A percentile compares a stretch with the other conserved stretches of the same genome.
phyloP scores from a whole-genome alignment of 352 stramenopile genomes.

The Phytopythium chamaehyphon region DNA sequence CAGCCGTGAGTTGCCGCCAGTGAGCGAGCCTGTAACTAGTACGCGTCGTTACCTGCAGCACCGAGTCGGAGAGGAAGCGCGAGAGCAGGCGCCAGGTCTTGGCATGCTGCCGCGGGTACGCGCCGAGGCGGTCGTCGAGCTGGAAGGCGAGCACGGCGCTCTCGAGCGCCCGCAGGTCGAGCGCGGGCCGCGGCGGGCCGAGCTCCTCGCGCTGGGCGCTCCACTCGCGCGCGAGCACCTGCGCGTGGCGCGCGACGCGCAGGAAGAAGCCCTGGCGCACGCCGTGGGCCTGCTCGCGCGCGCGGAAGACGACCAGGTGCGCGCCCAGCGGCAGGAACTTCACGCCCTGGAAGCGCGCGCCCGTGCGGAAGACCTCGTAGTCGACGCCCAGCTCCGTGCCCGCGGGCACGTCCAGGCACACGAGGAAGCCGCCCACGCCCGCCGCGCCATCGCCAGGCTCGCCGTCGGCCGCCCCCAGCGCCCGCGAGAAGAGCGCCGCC shows the following conservation, averaged over 20 bases:
- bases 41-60: slow-evolving; percentile 76
- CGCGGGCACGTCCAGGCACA: slow-evolving; percentile 79
- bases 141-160: slow-evolving; percentile 72
- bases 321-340: slow-evolving; percentile 81
- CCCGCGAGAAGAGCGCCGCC: slow-evolving; percentile 38
- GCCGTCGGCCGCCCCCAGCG: slow-evolving; percentile 17
- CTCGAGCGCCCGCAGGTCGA: slow-evolving; percentile 70
- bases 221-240: slow-evolving; percentile 79
- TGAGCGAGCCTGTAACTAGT: too few species aligned
- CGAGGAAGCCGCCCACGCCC: slow-evolving; percentile 60
- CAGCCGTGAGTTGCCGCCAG: too few species aligned
- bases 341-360: slow-evolving; percentile 73
- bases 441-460: not conserved
- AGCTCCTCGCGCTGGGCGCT: slow-evolving; percentile 76
- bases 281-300: slow-evolving; percentile 70
- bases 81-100: slow-evolving; percentile 71
- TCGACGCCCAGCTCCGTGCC: slow-evolving; percentile 82
- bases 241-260: slow-evolving; percentile 43
- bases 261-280: slow-evolving; percentile 85
- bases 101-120: slow-evolving; percentile 76
- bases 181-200: slow-evolving; percentile 33
- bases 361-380: slow-evolving; percentile 84
- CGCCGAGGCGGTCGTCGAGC: slow-evolving; percentile 69
- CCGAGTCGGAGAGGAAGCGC: slow-evolving; percentile 52
- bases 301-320: slow-evolving; percentile 81